Conservation (phyloP, 192 early-diverging fungal species). For the Linnemannia schmuckeri region DNA sequence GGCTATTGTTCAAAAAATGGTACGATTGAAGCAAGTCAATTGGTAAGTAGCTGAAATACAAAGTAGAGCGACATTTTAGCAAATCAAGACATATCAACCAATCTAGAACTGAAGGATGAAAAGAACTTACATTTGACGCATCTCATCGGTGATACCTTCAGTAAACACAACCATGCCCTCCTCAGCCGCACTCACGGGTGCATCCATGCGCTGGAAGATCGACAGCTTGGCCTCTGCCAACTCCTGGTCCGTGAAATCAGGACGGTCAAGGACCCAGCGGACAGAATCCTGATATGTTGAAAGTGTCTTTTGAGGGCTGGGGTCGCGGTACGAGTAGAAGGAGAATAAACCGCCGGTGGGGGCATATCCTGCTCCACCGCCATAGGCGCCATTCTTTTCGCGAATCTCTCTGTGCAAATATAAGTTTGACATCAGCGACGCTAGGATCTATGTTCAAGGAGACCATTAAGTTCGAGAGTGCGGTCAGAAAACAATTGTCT, state of each 20-base stretch:
- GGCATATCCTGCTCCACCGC: conserved; percentile 87
- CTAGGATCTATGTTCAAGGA: conserved; percentile 66
- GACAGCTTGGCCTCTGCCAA: conserved; percentile 93
- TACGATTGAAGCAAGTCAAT: neutral
- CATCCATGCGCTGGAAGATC: conserved; percentile 87
- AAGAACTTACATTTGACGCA: conserved; percentile 78
- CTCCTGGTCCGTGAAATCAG: conserved; percentile 69
- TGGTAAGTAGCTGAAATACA: neutral
- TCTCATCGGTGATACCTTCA: conserved; percentile 84
- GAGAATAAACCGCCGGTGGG: conserved; percentile 83
- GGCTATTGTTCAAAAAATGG: conserved; percentile 56
- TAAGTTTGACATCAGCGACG: conserved; percentile 86
- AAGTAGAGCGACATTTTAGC: neutral
- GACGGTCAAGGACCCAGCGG: conserved; percentile 74
- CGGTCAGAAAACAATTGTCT: no score
- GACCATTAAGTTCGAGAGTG: no score
- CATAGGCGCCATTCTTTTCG: conserved; percentile 97
- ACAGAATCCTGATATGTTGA: conserved; percentile 74
- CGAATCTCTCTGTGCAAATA: conserved; percentile 97
- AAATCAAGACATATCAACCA: neutral
- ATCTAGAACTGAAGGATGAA: neutral
- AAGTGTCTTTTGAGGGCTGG: conserved; percentile 79
- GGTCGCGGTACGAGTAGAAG: conserved; percentile 96
- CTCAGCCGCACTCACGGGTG: conserved; percentile 83
- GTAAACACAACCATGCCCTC: conserved; percentile 90